A percentile compares a stretch with the other conserved stretches of the same genome.
Evolutionary conservation across 495 filamentous ascomycete genomes (phyloP).

Genomic region (Schizothecium vesticola): DNA sequence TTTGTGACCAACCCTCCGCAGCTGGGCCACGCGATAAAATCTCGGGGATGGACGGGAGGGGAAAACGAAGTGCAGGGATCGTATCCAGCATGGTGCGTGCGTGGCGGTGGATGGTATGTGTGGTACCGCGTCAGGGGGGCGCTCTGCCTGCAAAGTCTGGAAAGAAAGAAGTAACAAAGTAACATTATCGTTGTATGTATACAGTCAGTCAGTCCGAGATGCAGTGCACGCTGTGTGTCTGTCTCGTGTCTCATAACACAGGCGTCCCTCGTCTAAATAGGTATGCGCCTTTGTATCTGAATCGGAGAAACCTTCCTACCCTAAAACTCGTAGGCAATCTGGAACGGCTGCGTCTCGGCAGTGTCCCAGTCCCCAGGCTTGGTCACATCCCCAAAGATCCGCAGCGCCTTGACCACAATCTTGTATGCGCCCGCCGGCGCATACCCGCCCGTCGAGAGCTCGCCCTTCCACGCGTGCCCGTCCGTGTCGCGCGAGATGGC

Average conservation of each 20-base stretch:
- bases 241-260: not conserved
- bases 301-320: too few species aligned
- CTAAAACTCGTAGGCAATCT: slow-evolving; percentile 19
- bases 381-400: slow-evolving; percentile 29
- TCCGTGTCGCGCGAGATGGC: slow-evolving; percentile 31
- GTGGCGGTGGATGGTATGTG: not conserved
- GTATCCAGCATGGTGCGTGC: not conserved
- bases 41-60: not conserved
- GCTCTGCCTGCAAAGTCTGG: not conserved
- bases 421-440: slow-evolving; percentile 36
- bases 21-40: not conserved
- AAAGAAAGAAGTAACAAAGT: not conserved
- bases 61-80: not conserved
- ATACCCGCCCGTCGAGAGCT: slow-evolving; percentile 28
- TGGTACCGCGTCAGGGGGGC: not conserved
- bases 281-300: too few species aligned
- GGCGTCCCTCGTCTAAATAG: not conserved
- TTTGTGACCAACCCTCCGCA: not conserved
- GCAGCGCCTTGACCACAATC: slow-evolving; percentile 30
- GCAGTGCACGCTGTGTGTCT: not conserved
- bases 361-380: slow-evolving; percentile 18
- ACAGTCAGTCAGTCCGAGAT: not conserved
- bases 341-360: slow-evolving; percentile 25
- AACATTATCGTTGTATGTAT: not conserved
- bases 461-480: slow-evolving; percentile 27